Percentiles rank a stretch among this genome's conserved stretches.
These are phyloP conservation scores for Vachellia collinsii DNA, from an alignment of 306 rosid genomes.

Conservation along the genomic window DNA sequence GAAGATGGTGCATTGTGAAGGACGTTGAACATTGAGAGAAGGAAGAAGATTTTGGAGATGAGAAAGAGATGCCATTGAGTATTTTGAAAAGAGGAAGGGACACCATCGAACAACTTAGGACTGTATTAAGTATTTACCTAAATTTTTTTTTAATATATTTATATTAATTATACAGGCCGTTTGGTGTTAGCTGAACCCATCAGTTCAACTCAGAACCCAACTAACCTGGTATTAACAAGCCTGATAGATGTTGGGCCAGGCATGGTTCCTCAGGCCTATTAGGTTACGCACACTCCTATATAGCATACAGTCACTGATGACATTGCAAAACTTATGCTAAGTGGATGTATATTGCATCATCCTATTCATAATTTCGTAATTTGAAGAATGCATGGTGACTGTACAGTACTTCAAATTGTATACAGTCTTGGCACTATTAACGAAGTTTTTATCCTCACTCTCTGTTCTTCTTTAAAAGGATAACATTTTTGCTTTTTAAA, in stretches of 20 bases:
- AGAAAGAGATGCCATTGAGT: not conserved
- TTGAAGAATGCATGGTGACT: not conserved
- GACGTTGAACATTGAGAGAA: not conserved
- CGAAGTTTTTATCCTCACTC: constrained; percentile 20
- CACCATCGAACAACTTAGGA: not conserved
- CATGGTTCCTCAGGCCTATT: not conserved
- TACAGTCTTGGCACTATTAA: constrained; percentile 17
- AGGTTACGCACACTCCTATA: not conserved
- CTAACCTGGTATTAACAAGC: not conserved
- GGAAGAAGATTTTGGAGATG: not conserved
- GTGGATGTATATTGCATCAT: constrained; percentile 13
- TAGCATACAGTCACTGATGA: not conserved
- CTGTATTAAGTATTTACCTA: not conserved
- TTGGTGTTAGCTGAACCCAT: not conserved
- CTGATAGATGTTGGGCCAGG: not conserved
- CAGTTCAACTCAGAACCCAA: not conserved
- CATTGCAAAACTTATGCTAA: constrained; percentile 3
- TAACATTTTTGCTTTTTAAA: constrained; percentile 15
- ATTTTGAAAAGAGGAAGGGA: not conserved
- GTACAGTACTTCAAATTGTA: constrained; percentile 2
- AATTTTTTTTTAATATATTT: not conserved
- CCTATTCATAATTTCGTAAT: not conserved
- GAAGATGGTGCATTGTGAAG: not conserved
- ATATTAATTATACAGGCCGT: not conserved
- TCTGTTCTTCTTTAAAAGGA: constrained; percentile 19